Percentiles rank a stretch among this genome's conserved stretches.
These are phyloP conservation scores for Lotmaria passim DNA, from an alignment of 208 protist species.

Conservation along the genomic window DNA sequence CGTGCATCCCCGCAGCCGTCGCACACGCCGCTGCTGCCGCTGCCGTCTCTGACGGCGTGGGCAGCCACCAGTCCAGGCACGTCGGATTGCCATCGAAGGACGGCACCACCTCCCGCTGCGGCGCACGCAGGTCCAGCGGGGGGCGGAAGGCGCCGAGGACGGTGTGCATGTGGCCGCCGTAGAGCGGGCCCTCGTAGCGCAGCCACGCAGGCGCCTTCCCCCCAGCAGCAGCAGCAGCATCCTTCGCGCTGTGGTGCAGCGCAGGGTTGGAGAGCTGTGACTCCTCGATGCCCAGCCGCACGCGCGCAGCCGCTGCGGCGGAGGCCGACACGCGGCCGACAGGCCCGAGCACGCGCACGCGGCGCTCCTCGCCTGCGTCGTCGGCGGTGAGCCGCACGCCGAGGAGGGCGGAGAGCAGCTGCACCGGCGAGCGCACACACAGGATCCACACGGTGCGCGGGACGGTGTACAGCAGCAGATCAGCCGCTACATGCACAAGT, in stretches of 20 bases:
- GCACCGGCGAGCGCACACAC: conserved; percentile 39
- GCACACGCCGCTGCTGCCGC: conserved; percentile 8
- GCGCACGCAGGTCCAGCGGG: conserved; percentile 20
- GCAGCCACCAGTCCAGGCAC: conserved; percentile 63
- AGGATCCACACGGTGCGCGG: conserved; percentile 31
- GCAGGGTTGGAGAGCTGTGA: conserved; percentile 19
- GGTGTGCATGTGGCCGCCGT: conserved; percentile 65
- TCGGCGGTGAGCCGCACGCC: not conserved
- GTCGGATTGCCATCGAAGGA: conserved; percentile 62
- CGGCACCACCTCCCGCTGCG: conserved; percentile 42
- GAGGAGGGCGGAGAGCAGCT: conserved; percentile 19
- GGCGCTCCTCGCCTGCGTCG: conserved; percentile 19
- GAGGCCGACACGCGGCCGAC: conserved; percentile 4
- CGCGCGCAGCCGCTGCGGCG: conserved; percentile 1
- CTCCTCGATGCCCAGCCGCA: conserved; percentile 25
- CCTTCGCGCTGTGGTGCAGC: not conserved
- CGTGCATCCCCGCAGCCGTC: conserved; percentile 1
- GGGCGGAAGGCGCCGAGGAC: conserved; percentile 53
- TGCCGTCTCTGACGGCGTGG: conserved; percentile 22
- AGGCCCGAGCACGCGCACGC: conserved; percentile 22
- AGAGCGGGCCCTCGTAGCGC: conserved; percentile 58
- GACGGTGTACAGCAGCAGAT: conserved; percentile 40
- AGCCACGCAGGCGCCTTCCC: conserved; percentile 8
- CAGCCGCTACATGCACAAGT: conserved; percentile 22
- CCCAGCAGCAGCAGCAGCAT: not conserved